Evolutionary conservation across 768 basidiomycete genomes (phyloP), one percentile per base, ranked within the genome.

Genomic region (Hemileccinum impolitum): DNA sequence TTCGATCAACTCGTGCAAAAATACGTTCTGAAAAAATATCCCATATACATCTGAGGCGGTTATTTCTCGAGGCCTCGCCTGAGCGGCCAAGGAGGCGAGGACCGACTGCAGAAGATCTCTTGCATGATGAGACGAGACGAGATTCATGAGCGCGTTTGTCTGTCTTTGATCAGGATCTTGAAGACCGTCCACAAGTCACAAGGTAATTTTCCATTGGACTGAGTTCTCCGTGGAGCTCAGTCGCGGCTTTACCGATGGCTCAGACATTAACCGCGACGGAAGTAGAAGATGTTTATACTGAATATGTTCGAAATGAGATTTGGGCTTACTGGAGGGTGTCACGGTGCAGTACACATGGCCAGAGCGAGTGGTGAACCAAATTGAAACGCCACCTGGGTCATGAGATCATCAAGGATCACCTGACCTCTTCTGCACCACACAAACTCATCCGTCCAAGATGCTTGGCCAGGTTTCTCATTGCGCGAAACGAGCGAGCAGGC

Each of bases 391-490:
- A 23, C 23, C 23, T 23, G 23, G 23, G 6, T 6, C 6, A 23
- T 23, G 23, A 23, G 23, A 6, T 23, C 23, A 23, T n/a, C n/a
- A n/a, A n/a, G n/a, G n/a, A 31, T 39, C 38, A 47, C 45, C 30
- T 47, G 38, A 39, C 10, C 12, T 15, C 15, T 30, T 30, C 28
- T 30, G 9, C 26, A 9, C 39, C n/a, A 6, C 6, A 23, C 23
- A 23, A 23, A 6, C 23, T 23, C 23, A 23, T 23, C 23, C 9
- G 40, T 6, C 34, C 21, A 23, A n/a, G 34, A 63, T 64, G 60
- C 48, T 61, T 48, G 30, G 38, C 39, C 50, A 36, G 17, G 51
- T 52, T 25, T 42, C 50, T 40, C 56, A n/a, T 12, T 63, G 55
- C 18, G 48, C 52, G 11, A 63, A 35, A 43, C 54, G 50, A 36